Base-by-base conservation (phyloP, 331 rosid genomes). In the Spiraea crenata region DNA sequence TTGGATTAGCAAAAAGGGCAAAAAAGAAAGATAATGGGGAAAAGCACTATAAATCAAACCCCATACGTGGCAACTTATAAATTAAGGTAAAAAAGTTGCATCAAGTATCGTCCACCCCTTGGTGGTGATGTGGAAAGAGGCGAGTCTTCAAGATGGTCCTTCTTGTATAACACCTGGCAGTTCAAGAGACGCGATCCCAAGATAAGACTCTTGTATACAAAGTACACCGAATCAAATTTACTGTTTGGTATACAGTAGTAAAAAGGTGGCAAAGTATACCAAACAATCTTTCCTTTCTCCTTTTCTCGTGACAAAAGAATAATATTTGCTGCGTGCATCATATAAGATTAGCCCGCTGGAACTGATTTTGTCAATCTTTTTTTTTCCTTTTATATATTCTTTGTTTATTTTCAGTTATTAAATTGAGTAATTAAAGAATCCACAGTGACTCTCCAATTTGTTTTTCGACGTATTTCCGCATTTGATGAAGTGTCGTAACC, bases 201-300 rank as follows among this genome's bases (percentile, higher is more conserved):
- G 74, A 70, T 46, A 48, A 65, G 46, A 57, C 19, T 34, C 14
- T 25, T 25, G 31, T 25, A 25, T 2, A 17, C 5, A 70, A 34
- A 45, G 66, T 58, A 31, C 57, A 9, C 3, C 47, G 74, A 70
- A 57, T 70, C 66, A 57, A 57, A 70, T 16, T 57, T 70, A 57
- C 74, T 57, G 57, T 70, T 25, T 25, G 6, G 6, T 31, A n/a
- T 6, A 25, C 54, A 55, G 64, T 69, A 41, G 13, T 11, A n/a
- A 70, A 56, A 54, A 19, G 40, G 49, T 39, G 2, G 25, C 11
- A 45, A 57, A 40, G 66, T 2, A 60, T 9, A 25, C 9, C 34
- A 70, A 70, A 70, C n/a, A 31, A 10, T 56, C 37, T 2, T 19
- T 7, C 8, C 35, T 10, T 40, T 39, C 11, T 39, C 66, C n/a